Evolutionary conservation across 345 rosid species (phyloP).

Genomic region (Lumnitzera littorea): DNA sequence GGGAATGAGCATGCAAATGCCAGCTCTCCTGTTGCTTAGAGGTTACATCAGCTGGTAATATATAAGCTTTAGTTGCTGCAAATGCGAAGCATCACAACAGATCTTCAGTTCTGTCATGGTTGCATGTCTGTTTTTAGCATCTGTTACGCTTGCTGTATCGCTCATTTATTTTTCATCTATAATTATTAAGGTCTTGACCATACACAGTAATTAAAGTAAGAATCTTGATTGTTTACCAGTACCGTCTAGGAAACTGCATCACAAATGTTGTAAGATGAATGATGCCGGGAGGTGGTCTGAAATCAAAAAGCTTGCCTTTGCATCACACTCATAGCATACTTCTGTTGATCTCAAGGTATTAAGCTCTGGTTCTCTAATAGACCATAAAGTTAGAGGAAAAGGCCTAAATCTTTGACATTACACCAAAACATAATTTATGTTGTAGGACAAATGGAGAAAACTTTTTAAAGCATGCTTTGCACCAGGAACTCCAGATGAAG

Average conservation of each 20-base stretch:
- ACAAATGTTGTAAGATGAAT: constrained; percentile 21
- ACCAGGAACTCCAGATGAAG: constrained; percentile 53
- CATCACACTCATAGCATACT: constrained; percentile 77
- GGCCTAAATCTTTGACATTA: background rate
- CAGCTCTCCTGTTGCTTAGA: constrained; percentile 22
- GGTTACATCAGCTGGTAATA: constrained; percentile 38
- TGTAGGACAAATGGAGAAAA: constrained; percentile 94
- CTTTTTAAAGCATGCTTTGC: constrained; percentile 81
- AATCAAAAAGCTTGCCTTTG: constrained; percentile 76
- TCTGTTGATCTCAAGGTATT: constrained; percentile 97
- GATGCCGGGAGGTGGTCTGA: constrained; percentile 99
- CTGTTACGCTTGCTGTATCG: no score
- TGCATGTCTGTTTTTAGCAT: no score
- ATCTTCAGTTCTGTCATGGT: background rate
- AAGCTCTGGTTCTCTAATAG: background rate
- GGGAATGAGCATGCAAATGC: constrained; percentile 19
- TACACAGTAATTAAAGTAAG: no score
- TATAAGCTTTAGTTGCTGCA: background rate
- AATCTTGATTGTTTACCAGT: no score
- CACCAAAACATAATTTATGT: constrained; percentile 8
- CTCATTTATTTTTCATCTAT: no score
- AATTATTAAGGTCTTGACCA: no score
- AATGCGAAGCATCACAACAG: background rate
- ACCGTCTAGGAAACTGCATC: no score
- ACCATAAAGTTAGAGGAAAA: background rate